A percentile compares a stretch with the other conserved stretches of the same genome.
These are phyloP conservation scores for Tuber aestivum DNA, from an alignment of 495 filamentous ascomycete genomes.

Conservation along the genomic window DNA sequence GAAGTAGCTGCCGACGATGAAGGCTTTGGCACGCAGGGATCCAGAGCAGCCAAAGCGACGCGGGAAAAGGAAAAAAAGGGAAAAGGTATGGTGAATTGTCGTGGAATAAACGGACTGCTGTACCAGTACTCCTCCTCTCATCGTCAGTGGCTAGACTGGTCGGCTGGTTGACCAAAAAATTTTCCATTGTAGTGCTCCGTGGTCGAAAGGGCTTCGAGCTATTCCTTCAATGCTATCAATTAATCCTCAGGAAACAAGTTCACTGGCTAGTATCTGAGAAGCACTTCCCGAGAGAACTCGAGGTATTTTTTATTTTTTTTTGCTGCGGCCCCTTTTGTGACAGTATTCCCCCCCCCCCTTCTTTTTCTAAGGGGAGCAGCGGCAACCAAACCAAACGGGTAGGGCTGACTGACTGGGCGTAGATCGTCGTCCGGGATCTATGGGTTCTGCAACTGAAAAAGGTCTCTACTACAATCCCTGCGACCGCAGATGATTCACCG, in stretches of 20 bases:
- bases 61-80: slow-evolving; percentile 50
- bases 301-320: slow-evolving; percentile 48
- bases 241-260: slow-evolving; percentile 74
- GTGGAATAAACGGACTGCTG: background rate
- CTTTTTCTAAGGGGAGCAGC: background rate
- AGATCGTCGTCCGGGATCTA: slow-evolving; percentile 59
- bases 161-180: background rate
- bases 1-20: slow-evolving; percentile 68
- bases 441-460: slow-evolving; percentile 60
- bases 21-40: slow-evolving; percentile 60
- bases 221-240: slow-evolving; percentile 76
- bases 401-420: slow-evolving; percentile 13
- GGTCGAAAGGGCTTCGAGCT: slow-evolving; percentile 58
- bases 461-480: slow-evolving; percentile 21
- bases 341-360: background rate
- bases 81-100: slow-evolving; percentile 46
- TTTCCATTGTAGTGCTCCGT: slow-evolving; percentile 26
- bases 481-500: slow-evolving; percentile 12
- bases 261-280: slow-evolving; percentile 57
- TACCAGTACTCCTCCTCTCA: background rate
- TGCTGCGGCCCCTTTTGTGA: slow-evolving; percentile 29
- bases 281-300: slow-evolving; percentile 59
- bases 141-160: background rate
- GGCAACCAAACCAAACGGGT: background rate
- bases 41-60: slow-evolving; percentile 54